Evolutionary conservation across 768 basidiomycete genomes (phyloP), one percentile per base, ranked within the genome.

Genomic region (Tubosaeta sp.): DNA sequence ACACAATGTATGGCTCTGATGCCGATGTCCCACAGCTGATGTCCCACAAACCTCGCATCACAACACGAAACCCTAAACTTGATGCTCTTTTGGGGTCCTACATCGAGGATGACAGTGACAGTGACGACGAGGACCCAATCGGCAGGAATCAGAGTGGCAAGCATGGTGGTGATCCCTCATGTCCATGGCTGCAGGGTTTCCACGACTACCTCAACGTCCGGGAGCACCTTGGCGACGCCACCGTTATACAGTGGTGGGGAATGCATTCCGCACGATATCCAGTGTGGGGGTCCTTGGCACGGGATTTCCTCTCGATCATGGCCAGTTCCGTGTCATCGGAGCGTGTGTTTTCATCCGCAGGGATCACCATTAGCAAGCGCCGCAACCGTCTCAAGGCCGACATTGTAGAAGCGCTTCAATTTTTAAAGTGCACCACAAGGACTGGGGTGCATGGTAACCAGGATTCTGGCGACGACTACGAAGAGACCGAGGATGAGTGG

Each of bases 351-450:
- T 55, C 31, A 19, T 52, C 51, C n/a, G 35, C 16, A 3, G 45
- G 50, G 7, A 55, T 55, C 25, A 55, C 50, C 0, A 52, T 55
- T 6, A 52, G 14, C 34, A 55, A 55, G 45, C 14, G 10, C 12
- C 5, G 3, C 18, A 54, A 54, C 27, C 7, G 8, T 19, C 53
- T 54, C 39, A 54, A 54, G 40, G 39, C 49, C 3, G 5, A 55
- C 6, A 6, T 55, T 1, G 4, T 55, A 0, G 30, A 55, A 3
- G 54, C 29, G 0, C 45, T 54, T 12, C 45, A 54, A 13, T 54
- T 51, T 21, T 19, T 54, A 11, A 46, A 54, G 19, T 54, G 44
- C 1, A 30, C 4, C 10, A 51, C 18, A 16, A 12, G 5, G 16
- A 31, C 44, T 0, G 21, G 5, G 24, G 2, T 46, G n/a, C 4